Base-by-base conservation (phyloP, 805 yeast species). In the Schizosaccharomyces cryophilus region DNA sequence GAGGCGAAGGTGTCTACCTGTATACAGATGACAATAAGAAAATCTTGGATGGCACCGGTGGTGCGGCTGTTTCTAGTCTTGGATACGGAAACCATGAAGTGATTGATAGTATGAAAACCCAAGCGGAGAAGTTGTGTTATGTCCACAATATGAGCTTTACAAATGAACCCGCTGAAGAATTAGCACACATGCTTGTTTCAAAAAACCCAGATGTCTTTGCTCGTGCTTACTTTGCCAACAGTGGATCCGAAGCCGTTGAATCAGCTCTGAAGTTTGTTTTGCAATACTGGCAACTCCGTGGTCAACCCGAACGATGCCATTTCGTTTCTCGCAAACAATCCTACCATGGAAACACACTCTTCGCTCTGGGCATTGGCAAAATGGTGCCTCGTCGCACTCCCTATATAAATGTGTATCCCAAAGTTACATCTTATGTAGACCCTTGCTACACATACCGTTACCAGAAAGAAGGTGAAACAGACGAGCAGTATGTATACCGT, bases 191-290 rank as follows among this genome's bases (percentile, higher is more conserved):
- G n/a, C 35, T 54, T 7, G 40, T 54, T 6, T 30, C 35, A 6
- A 5, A 24, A 35, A 4, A 35, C 19, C 40, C 35, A 19, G 58
- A 35, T 19, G 58, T 31, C 31, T 54, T 54, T 31, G 40, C 40
- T 2, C 58, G 67, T 73, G 61, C 74, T 71, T 72, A 75, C 67
- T 71, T 80, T 62, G 75, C 77, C 62, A 79, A 78, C 64, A 78
- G 83, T 1, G 86, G 86, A 62, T 77, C 83, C 38, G 84, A 80
- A 67, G 81, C 83, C 59, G 80, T 79, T 64, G 84, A 80, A 66
- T 80, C 80, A 60, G 82, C 82, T n/a, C 69, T 80, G 66, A 80
- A 80, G 66, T 77, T 80, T 65, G 79, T 78, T 45, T 71, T 72
- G 64, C 79, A 77, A 66, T 76, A 76, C 65, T 73, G 70, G 63